Base-by-base conservation (phyloP, 257 asterid species). In the Jaltomata sinuosa region DNA sequence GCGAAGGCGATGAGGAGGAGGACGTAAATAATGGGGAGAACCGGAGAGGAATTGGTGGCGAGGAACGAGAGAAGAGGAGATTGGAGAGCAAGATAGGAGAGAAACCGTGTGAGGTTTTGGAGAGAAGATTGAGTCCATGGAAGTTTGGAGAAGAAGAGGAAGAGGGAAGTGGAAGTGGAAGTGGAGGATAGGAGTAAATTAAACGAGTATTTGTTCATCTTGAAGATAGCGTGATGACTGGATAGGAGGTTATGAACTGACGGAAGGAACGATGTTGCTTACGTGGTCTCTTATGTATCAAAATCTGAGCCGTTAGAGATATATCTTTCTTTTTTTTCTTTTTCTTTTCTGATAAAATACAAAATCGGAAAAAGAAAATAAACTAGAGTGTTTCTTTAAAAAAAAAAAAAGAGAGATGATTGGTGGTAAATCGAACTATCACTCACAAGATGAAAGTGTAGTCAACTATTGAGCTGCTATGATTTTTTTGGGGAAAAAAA, bases 101-200 rank as follows among this genome's bases (percentile, higher is more conserved):
- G 97, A 84, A 16, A 88, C 55, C 2, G 88, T 29, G 47, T 84
- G 91, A 54, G 93, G 87, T 69, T 89, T 90, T 79, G 92, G 86
- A 71, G 92, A 87, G 84, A 94, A 86, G 57, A 87, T 91, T 79
- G 91, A 86, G 83, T 92, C 98, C 98, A 95, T 92, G 85, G 31
- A 78, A 80, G n/a, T n/a, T 40, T 29, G 81, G 90, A 78, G 79
- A 32, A 0, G 61, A 19, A 64, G 40, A 27, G 11, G 12, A 19
- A 8, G 29, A 50, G 34, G 40, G 52, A 32, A 22, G 67, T 3
- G 79, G 7, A 49, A n/a, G 74, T 27, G 69, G 25, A 29, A 42
- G 71, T 12, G 19, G 10, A 22, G 11, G 40, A 61, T 42, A 81
- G 85, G 68, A 71, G 84, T 68, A 86, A 65, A 81, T 55, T 61